Conservation (phyloP, 2,329 filamentous ascomycete species). For the Colletotrichum viniferum region DNA sequence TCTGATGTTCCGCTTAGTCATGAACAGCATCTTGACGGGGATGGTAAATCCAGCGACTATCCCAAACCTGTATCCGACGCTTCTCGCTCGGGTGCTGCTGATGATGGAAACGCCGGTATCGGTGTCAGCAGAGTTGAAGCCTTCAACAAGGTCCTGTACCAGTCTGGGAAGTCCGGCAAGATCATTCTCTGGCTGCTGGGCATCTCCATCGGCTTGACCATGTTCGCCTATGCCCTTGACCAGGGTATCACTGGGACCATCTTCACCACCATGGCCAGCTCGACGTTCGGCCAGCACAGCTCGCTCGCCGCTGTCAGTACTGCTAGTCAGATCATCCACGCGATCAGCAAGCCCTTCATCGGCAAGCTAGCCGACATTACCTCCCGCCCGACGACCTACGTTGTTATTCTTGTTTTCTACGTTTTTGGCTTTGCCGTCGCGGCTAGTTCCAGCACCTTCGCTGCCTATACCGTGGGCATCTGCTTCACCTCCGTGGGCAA, state of each 20-base stretch:
- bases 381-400: conserved; percentile 41
- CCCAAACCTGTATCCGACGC: not conserved
- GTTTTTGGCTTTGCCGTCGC: conserved; percentile 37
- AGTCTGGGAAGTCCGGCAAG: conserved; percentile 37
- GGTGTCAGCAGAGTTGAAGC: conserved; percentile 40
- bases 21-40: not conserved
- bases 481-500: conserved; percentile 41
- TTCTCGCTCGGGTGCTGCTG: not conserved
- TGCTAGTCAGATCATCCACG: conserved; percentile 39
- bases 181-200: conserved; percentile 36
- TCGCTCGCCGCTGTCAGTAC: conserved; percentile 35
- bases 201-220: conserved; percentile 38
- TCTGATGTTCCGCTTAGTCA: not conserved
- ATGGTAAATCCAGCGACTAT: not conserved
- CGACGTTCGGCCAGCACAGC: conserved; percentile 36
- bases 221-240: conserved; percentile 44
- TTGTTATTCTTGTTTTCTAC: conserved; percentile 43
- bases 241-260: conserved; percentile 38
- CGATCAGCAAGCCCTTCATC: conserved; percentile 42
- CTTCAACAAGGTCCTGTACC: conserved; percentile 43
- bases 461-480: conserved; percentile 38
- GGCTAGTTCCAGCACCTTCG: conserved; percentile 33
- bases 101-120: not conserved
- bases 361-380: conserved; percentile 42
- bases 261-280: conserved; percentile 37